These are phyloP conservation scores for Microsporum audouinii DNA, from an alignment of 2,329 filamentous ascomycete genomes.

Conservation along the genomic window DNA sequence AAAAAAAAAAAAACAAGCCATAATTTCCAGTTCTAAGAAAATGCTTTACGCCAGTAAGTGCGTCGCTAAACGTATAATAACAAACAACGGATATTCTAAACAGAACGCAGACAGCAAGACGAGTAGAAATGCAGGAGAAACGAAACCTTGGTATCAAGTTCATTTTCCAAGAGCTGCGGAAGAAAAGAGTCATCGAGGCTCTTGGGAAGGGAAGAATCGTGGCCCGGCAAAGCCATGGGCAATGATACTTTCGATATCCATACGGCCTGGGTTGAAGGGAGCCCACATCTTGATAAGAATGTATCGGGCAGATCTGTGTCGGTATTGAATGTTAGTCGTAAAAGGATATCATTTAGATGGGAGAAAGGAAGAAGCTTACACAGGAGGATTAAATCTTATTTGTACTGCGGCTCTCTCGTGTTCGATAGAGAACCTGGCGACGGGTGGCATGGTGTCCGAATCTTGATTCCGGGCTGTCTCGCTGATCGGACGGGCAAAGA, in stretches of 20 bases:
- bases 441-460: constrained; percentile 54
- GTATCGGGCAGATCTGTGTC: constrained; percentile 56
- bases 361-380: constrained; percentile 22
- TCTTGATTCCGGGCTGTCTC: constrained; percentile 33
- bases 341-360: neutral
- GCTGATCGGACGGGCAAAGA: neutral
- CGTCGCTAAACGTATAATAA: neutral
- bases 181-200: constrained; percentile 39
- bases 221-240: constrained; percentile 77
- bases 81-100: neutral
- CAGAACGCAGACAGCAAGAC: neutral
- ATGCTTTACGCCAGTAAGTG: neutral
- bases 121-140: neutral
- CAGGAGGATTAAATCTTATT: constrained; percentile 55
- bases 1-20: neutral
- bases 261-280: constrained; percentile 61
- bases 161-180: neutral
- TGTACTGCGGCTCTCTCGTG: constrained; percentile 73
- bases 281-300: constrained; percentile 88
- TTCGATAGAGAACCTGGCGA: constrained; percentile 75
- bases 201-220: constrained; percentile 64
- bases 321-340: constrained; percentile 8
- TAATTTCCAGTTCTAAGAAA: neutral
- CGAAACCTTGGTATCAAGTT: neutral
- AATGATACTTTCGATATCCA: constrained; percentile 79